These are phyloP conservation scores for Tulasnella sp. DNA, from an alignment of 768 basidiomycete genomes.

Conservation along the genomic window DNA sequence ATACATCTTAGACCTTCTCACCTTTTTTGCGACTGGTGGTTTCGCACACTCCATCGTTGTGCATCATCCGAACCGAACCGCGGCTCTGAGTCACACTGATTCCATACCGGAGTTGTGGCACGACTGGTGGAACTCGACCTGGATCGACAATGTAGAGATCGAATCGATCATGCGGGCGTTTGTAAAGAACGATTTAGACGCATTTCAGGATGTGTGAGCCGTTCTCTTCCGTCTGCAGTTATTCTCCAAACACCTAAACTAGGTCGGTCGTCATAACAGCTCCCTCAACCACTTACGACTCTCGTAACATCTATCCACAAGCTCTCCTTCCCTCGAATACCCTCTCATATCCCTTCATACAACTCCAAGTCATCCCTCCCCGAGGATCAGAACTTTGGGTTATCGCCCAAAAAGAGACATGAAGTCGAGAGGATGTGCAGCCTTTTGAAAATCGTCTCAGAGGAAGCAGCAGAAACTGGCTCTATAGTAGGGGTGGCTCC, in stretches of 20 bases:
- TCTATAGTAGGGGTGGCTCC: background rate
- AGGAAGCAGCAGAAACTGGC: background rate
- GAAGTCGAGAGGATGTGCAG: constrained; percentile 16
- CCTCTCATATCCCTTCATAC: background rate
- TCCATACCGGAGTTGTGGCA: constrained; percentile 5
- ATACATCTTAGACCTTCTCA: constrained; percentile 8
- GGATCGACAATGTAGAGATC: constrained; percentile 9
- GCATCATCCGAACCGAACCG: constrained; percentile 11
- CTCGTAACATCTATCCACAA: background rate
- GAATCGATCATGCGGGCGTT: background rate
- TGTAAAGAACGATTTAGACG: background rate
- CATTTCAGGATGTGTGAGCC: constrained; percentile 5
- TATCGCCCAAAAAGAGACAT: constrained; percentile 17
- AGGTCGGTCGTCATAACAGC: background rate
- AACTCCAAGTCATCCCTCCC: background rate
- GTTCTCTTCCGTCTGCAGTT: background rate
- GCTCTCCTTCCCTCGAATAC: constrained; percentile 1
- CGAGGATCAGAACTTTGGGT: constrained; percentile 5
- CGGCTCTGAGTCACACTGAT: background rate
- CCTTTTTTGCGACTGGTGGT: background rate
- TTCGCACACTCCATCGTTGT: constrained; percentile 8
- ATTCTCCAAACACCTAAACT: background rate
- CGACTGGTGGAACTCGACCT: constrained; percentile 13
- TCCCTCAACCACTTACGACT: background rate
- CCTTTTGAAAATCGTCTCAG: background rate